These are phyloP conservation scores for Ceratocystis papillata DNA, from an alignment of 2,329 filamentous ascomycete species.

Conservation along the genomic window DNA sequence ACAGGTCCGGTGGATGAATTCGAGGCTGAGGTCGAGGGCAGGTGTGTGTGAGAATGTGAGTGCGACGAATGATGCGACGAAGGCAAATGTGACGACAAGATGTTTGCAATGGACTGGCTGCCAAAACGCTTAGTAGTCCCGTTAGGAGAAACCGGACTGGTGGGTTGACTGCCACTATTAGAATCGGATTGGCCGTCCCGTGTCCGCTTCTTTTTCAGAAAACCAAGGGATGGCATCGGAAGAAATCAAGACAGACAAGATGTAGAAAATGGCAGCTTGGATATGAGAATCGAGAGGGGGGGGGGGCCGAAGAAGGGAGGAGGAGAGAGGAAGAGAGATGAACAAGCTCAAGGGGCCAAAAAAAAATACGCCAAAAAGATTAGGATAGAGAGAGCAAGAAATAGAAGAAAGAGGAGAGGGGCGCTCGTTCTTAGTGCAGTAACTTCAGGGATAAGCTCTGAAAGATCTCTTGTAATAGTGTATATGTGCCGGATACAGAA, in stretches of 20 bases:
- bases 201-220: conserved; percentile 97
- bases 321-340: conserved; percentile 1
- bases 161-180: conserved; percentile 54
- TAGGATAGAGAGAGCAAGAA: neutral
- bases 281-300: neutral
- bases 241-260: conserved; percentile 20
- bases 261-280: conserved; percentile 24
- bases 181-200: conserved; percentile 72
- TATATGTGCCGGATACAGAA: conserved; percentile 6
- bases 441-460: neutral
- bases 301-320: too few relatives aligned
- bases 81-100: conserved; percentile 20
- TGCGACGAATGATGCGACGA: conserved; percentile 20
- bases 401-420: conserved; percentile 4
- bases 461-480: conserved; percentile 6
- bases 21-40: conserved; percentile 1
- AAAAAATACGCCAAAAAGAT: neutral
- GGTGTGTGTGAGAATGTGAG: conserved; percentile 6
- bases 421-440: neutral
- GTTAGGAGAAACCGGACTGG: conserved; percentile 51
- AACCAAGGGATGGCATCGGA: conserved; percentile 84
- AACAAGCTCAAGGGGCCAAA: neutral
- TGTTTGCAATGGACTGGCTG: conserved; percentile 20
- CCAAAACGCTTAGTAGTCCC: conserved; percentile 25
- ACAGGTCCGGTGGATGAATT: conserved; percentile 9